A percentile compares a stretch with the other conserved stretches of the same genome.
Conservation (phyloP, 768 basidiomycete genomes). For the Cystofilobasidium capitatum region DNA sequence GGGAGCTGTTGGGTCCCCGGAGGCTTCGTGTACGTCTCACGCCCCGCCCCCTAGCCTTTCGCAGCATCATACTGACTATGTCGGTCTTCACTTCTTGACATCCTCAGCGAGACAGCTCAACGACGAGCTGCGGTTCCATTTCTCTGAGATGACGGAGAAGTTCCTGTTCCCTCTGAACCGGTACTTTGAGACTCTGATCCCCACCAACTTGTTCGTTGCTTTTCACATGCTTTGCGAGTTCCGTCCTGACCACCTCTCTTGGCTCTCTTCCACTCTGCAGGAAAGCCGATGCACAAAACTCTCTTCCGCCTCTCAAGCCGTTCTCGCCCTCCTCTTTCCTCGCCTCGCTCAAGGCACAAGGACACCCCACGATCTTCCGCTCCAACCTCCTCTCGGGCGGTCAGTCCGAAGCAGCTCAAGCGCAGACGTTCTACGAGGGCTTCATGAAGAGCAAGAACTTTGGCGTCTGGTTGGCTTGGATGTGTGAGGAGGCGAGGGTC, state of each 20-base stretch:
- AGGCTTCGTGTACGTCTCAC: constrained; percentile 29
- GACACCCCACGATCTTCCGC: constrained; percentile 64
- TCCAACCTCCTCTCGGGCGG: constrained; percentile 4
- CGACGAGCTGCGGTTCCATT: constrained; percentile 62
- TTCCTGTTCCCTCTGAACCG: constrained; percentile 81
- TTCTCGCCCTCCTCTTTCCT: constrained; percentile 64
- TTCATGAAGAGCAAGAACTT: constrained; percentile 24
- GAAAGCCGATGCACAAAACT: constrained; percentile 46
- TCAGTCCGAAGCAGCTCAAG: constrained; percentile 1
- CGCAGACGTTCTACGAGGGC: constrained; percentile 23
- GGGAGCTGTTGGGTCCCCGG: constrained; percentile 32
- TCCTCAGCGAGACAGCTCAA: constrained; percentile 33
- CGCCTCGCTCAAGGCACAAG: constrained; percentile 59
- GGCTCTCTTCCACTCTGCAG: not conserved
- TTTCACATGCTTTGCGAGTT: not conserved
- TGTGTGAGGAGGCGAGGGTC: constrained; percentile 22
- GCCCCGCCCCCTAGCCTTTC: not conserved
- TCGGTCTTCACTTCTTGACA: not conserved
- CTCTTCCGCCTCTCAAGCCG: constrained; percentile 37
- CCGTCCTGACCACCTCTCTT: not conserved
- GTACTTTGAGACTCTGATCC: constrained; percentile 80
- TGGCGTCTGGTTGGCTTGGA: constrained; percentile 22
- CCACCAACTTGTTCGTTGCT: constrained; percentile 35
- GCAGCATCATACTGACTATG: not conserved
- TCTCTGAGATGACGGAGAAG: constrained; percentile 72